A percentile compares a stretch with the other conserved stretches of the same genome.
These are phyloP conservation scores for Acer yangbiense DNA, from an alignment of 345 rosid genomes.

Conservation along the genomic window DNA sequence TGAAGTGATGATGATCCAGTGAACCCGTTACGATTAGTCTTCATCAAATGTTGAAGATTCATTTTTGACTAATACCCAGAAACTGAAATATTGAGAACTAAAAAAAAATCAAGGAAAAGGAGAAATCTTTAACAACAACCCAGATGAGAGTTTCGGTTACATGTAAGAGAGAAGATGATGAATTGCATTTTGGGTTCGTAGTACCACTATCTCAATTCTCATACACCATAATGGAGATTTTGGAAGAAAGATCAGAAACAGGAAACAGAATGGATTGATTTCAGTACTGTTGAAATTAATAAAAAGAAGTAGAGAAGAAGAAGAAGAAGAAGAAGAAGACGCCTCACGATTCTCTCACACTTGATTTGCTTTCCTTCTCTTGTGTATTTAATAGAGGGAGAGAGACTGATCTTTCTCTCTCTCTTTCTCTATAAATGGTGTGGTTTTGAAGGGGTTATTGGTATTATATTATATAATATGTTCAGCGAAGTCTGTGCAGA, in stretches of 20 bases:
- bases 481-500: slow-evolving; percentile 1
- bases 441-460: neutral
- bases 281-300: neutral
- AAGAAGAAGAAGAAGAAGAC: slow-evolving; percentile 25
- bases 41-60: slow-evolving; percentile 33
- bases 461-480: neutral
- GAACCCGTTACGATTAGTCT: slow-evolving; percentile 20
- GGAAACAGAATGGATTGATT: slow-evolving; percentile 3
- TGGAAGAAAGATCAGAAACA: neutral
- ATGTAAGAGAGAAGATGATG: neutral
- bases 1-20: slow-evolving; percentile 1
- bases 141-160: neutral
- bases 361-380: neutral
- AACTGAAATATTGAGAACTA: neutral
- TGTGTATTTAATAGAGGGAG: neutral
- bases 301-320: slow-evolving; percentile 11
- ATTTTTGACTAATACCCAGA: slow-evolving; percentile 25
- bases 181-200: neutral
- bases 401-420: neutral
- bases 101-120: neutral
- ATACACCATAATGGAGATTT: neutral
- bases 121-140: neutral
- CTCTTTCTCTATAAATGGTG: neutral
- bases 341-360: slow-evolving; percentile 28
- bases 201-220: too few relatives aligned